phyloP scores from a whole-genome alignment of 148 eudicot species.

The Rhododendron simsii region DNA sequence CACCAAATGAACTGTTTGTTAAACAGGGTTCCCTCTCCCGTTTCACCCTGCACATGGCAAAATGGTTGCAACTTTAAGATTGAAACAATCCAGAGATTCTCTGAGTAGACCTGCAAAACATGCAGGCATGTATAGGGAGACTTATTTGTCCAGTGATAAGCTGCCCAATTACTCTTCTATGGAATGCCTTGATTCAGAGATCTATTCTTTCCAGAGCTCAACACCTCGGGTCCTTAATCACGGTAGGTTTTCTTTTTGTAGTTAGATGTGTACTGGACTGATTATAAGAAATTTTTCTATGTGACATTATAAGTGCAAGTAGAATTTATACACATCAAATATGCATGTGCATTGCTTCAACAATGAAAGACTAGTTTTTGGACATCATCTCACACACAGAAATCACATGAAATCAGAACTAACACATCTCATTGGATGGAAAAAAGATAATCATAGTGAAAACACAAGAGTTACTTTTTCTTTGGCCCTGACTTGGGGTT shows the following conservation, averaged over 20 bases:
- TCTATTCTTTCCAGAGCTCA: constrained; percentile 9
- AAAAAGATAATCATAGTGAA: background rate
- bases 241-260: background rate
- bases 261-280: background rate
- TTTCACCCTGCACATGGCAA: background rate
- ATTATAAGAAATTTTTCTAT: background rate
- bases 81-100: constrained; percentile 7
- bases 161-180: constrained; percentile 3
- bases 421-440: background rate
- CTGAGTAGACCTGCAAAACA: background rate
- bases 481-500: background rate
- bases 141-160: constrained; percentile 6
- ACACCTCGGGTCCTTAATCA: constrained; percentile 4
- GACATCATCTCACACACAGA: background rate
- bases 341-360: background rate
- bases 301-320: background rate
- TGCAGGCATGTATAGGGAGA: background rate
- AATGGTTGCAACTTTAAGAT: constrained; percentile 11
- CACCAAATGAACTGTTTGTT: constrained; percentile 27
- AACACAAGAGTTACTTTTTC: background rate
- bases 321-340: background rate
- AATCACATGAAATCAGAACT: background rate
- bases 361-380: background rate
- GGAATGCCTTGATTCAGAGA: constrained; percentile 6
- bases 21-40: background rate